Base-by-base conservation (phyloP, 495 filamentous ascomycete species). In the Acidiella bohemica region DNA sequence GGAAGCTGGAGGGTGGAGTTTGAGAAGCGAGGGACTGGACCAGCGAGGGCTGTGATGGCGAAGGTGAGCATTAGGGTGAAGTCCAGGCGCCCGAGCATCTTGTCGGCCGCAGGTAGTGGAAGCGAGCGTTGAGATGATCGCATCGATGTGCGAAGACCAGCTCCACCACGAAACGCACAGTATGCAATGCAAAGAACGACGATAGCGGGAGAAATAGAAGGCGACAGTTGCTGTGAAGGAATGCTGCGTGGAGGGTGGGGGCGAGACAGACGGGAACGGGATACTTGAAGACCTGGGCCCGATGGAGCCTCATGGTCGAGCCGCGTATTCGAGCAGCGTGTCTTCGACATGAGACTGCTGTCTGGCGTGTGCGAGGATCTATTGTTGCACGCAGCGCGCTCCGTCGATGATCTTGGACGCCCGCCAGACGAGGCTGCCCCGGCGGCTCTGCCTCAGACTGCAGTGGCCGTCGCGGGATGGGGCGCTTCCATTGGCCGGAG, bases 311-410 rank as follows among this genome's bases (percentile, higher is more conserved):
- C n/a, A n/a, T n/a, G n/a, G n/a, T n/a, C n/a, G n/a, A n/a, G n/a
- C n/a, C n/a, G n/a, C n/a, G n/a, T n/a, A n/a, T n/a, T n/a, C n/a
- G n/a, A n/a, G n/a, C n/a, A n/a, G n/a, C n/a, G n/a, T n/a, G n/a
- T n/a, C n/a, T n/a, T n/a, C n/a, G n/a, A n/a, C n/a, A n/a, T n/a
- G n/a, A n/a, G n/a, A n/a, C n/a, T n/a, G n/a, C n/a, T 37, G 6
- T 16, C 17, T 11, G 21, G 23, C 36, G 26, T 28, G 41, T 44
- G 33, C 41, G 41, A 38, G n/a, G 41, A 31, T 26, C 42, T 39
- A n/a, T 32, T 18, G n/a, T n/a, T 19, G 31, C 28, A 26, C 17
- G n/a, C 42, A 39, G 42, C 42, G 42, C 42, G 16, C 39, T 28
- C 13, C 11, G 10, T 46, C 34, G 42, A 25, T 9, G 5, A 13